Conservation (phyloP, 176 grass and related monocot genomes). For the Eragrostis curvula region DNA sequence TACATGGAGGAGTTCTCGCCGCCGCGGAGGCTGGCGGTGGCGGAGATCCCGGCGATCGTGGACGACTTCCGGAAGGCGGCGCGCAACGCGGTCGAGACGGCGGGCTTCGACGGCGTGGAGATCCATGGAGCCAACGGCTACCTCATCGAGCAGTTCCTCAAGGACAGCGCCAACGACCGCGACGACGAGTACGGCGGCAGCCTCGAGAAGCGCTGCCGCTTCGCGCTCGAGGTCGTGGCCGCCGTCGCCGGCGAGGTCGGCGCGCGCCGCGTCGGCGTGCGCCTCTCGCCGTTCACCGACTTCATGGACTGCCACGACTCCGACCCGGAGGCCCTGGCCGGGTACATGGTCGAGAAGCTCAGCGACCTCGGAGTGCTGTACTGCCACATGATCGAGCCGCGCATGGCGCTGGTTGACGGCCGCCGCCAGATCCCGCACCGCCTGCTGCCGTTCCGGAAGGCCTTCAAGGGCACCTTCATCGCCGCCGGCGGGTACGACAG, state of each 20-base stretch:
- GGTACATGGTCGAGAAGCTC: not conserved
- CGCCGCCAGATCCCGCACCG: constrained; percentile 18
- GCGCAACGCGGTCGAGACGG: constrained; percentile 62
- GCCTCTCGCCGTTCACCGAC: constrained; percentile 48
- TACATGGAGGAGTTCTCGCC: constrained; percentile 27
- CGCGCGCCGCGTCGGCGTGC: constrained; percentile 16
- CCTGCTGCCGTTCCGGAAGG: not conserved
- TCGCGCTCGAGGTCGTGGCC: constrained; percentile 53
- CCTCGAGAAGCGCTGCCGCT: constrained; percentile 48
- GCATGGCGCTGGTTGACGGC: not conserved
- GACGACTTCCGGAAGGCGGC: constrained; percentile 65
- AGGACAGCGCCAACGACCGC: constrained; percentile 59
- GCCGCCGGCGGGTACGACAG: constrained; percentile 45
- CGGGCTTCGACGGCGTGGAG: constrained; percentile 67
- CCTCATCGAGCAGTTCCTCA: constrained; percentile 68
- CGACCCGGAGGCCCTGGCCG: constrained; percentile 39
- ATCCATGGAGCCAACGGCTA: constrained; percentile 61
- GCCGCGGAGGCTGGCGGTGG: constrained; percentile 26
- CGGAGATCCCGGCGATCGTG: constrained; percentile 50
- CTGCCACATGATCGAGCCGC: constrained; percentile 22
- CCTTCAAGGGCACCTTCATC: constrained; percentile 5
- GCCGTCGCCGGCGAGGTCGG: constrained; percentile 44
- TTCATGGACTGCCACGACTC: constrained; percentile 55
- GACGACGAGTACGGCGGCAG: constrained; percentile 52
- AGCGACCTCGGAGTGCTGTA: not conserved